Percentiles rank a stretch among this genome's conserved stretches.
Conservation (phyloP, 805 yeast species). For the Metschnikowia rubicola region DNA sequence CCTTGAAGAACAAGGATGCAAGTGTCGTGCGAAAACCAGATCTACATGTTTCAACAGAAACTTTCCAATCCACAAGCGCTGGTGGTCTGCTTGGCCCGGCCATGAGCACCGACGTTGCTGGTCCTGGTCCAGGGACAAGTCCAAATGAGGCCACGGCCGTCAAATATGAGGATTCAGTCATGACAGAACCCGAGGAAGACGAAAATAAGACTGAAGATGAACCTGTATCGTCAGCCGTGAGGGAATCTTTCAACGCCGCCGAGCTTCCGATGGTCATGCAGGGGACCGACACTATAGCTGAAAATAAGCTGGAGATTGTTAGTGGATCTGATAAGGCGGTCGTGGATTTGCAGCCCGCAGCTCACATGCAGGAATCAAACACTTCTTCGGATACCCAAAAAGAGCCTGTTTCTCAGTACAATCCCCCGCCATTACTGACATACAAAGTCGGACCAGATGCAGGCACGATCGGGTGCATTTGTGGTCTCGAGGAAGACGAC, state of each 20-base stretch:
- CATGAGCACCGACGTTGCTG: neutral
- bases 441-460: slow-evolving; percentile 77
- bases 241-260: neutral
- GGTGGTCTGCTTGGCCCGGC: neutral
- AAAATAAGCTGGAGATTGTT: neutral
- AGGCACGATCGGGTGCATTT: slow-evolving; percentile 85
- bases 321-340: neutral
- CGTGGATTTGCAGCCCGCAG: neutral
- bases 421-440: slow-evolving; percentile 34
- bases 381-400: neutral
- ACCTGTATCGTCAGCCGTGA: slow-evolving; percentile 4
- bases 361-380: neutral
- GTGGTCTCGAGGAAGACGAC: slow-evolving; percentile 83
- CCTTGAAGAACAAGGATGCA: slow-evolving; percentile 18
- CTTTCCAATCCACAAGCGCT: too few relatives aligned
- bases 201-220: slow-evolving; percentile 30
- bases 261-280: neutral
- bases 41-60: too few relatives aligned
- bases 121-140: neutral
- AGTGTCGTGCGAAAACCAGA: too few relatives aligned
- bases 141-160: neutral
- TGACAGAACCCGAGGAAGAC: slow-evolving; percentile 23
- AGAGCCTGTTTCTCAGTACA: too few relatives aligned
- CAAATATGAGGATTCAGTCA: slow-evolving; percentile 6
- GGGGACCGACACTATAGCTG: neutral